Evolutionary conservation across 495 filamentous ascomycete species (phyloP).

Genomic region (Aspergillus asperescens): DNA sequence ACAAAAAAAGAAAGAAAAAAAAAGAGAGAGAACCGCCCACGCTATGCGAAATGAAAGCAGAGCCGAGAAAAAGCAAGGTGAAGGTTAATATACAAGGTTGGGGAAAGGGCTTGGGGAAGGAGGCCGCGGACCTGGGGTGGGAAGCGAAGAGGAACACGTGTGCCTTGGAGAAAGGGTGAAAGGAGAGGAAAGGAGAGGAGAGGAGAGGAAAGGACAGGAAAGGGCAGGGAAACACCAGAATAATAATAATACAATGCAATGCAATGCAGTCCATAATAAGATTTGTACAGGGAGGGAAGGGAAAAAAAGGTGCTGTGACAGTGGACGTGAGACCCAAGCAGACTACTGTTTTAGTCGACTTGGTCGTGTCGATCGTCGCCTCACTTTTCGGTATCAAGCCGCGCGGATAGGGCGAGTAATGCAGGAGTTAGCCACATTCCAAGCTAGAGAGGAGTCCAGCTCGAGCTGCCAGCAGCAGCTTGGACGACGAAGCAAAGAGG

Average conservation of each 20-base stretch:
- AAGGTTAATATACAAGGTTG: slow-evolving; percentile 11
- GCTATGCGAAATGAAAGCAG: slow-evolving; percentile 21
- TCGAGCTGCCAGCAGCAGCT: slow-evolving; percentile 18
- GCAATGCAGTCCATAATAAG: slow-evolving; percentile 9
- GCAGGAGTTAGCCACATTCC: neutral
- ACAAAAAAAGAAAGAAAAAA: neutral
- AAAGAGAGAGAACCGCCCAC: slow-evolving; percentile 16
- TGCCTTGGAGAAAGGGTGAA: slow-evolving; percentile 10
- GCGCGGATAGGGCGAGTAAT: slow-evolving; percentile 27
- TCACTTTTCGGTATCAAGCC: slow-evolving; percentile 25
- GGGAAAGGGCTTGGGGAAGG: slow-evolving; percentile 5
- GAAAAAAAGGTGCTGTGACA: neutral
- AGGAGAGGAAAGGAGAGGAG: neutral
- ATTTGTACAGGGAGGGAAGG: neutral
- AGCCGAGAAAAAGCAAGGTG: slow-evolving; percentile 7
- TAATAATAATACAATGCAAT: slow-evolving; percentile 19
- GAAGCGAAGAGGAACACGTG: slow-evolving; percentile 18
- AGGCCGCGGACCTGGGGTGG: slow-evolving; percentile 4
- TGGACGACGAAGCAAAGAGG: neutral
- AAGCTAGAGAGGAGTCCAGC: too few relatives aligned
- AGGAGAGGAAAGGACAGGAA: neutral
- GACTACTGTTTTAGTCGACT: slow-evolving; percentile 1
- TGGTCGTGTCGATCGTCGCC: slow-evolving; percentile 19
- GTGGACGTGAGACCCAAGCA: slow-evolving; percentile 9
- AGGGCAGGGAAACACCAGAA: neutral